Evolutionary conservation across 371 early-diverging fungal species (phyloP).

Genomic region (Mortierella sp.): DNA sequence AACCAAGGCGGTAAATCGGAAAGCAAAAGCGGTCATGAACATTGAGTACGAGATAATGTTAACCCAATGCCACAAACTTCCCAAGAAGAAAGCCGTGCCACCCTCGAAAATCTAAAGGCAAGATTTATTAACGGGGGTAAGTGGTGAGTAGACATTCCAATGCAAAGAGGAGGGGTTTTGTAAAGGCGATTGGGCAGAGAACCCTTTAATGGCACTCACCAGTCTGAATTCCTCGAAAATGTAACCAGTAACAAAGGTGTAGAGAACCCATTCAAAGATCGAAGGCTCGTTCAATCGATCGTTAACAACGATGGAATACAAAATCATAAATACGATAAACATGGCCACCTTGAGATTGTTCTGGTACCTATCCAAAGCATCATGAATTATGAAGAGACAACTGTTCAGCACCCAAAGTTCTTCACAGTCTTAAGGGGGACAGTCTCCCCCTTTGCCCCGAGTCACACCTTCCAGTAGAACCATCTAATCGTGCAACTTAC

Average conservation of each 20-base stretch:
- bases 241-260: constrained; percentile 46
- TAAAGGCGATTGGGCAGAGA: too few relatives aligned
- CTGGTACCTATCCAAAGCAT: constrained; percentile 37
- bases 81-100: constrained; percentile 52
- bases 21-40: constrained; percentile 44
- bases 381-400: background rate
- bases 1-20: constrained; percentile 42
- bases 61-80: constrained; percentile 53
- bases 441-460: too few relatives aligned
- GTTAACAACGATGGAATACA: constrained; percentile 52
- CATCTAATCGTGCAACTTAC: constrained; percentile 16
- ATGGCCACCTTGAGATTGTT: constrained; percentile 51
- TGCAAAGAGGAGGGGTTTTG: too few relatives aligned
- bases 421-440: background rate
- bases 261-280: constrained; percentile 41
- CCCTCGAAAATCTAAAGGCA: constrained; percentile 48
- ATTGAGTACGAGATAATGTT: constrained; percentile 49
- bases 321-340: constrained; percentile 45
- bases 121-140: background rate
- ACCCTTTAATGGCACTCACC: constrained; percentile 21
- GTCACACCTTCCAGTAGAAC: background rate
- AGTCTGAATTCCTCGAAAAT: constrained; percentile 54
- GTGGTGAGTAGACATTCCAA: background rate
- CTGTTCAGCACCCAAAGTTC: background rate
- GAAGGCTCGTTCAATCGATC: constrained; percentile 24